Evolutionary conservation across 148 eudicot species (phyloP), one percentile per base, ranked within the genome.

Genomic region (Diospyros lotus): DNA sequence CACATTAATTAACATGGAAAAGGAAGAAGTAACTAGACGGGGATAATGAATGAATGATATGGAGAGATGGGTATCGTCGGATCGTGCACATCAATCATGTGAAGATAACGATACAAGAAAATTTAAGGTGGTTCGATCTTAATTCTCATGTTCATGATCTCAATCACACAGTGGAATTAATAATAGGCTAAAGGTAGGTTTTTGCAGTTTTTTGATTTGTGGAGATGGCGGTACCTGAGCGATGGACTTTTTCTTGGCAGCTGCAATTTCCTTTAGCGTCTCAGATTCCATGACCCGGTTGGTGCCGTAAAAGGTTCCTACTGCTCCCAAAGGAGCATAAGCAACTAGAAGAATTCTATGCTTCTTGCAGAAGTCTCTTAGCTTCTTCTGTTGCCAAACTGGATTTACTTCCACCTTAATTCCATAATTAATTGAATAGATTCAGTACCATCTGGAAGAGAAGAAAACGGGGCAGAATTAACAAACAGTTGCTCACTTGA

Each of bases 211-310:
- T 28, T 28, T 48, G 52, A 73, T 58, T 70, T 5, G 64, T 28
- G 28, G 28, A 18, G 6, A 15, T 15, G 38, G 8, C 58, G 48
- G 2, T 28, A 78, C 77, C 70, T 79, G 78, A 18, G 72, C 73
- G 17, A 70, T 54, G 28, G 69, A 38, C 42, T 67, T 79, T 17
- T 69, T 69, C 53, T 62, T 74, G 44, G 69, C 77, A 1, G 60
- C 44, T 0, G 81, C 81, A 15, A 79, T 79, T 13, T 73, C 63
- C 38, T 60, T 59, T 1, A 73, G 68, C 9, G 68, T 77, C 40
- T 73, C 69, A 69, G 72, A 73, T 7, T 69, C 77, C 77, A 79
- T 51, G 7, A 79, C 81, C 68, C 74, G 61, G 44, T 79, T 79
- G 53, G 73, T 58, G 13, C 81, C 81, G 66, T 61, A 79, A 52